Evolutionary conservation across 1,284 basidiomycete species (phyloP).

Genomic region (Rhodotorula sp.): DNA sequence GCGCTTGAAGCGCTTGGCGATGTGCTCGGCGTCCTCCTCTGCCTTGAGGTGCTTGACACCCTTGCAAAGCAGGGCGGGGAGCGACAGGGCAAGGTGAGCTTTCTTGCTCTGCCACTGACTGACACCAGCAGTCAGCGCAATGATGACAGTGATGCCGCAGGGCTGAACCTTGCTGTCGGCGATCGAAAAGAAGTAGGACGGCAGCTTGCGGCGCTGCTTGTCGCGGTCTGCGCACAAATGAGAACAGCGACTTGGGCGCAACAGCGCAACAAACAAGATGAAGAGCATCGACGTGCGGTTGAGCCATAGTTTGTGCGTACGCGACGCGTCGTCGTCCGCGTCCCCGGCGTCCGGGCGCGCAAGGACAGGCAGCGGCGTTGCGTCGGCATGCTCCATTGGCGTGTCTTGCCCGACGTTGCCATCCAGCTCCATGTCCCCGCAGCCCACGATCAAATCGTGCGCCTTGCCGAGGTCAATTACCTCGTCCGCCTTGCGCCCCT

Average conservation of each 20-base stretch:
- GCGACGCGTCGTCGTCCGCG: no score
- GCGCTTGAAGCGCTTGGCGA: constrained; percentile 37
- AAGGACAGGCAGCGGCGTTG: no score
- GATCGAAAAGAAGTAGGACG: constrained; percentile 31
- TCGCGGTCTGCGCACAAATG: constrained; percentile 12
- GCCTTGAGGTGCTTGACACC: constrained; percentile 23
- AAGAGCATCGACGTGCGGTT: constrained; percentile 12
- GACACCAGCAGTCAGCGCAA: constrained; percentile 42
- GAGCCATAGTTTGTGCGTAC: constrained; percentile 13
- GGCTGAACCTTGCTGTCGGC: constrained; percentile 40
- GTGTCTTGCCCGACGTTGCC: neutral
- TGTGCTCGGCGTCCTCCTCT: neutral
- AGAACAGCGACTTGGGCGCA: no score
- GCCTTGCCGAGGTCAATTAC: neutral
- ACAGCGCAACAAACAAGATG: no score
- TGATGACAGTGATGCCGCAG: constrained; percentile 39
- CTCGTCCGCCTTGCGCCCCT: no score
- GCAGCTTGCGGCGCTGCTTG: constrained; percentile 24
- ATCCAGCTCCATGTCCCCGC: neutral
- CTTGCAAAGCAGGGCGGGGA: constrained; percentile 44
- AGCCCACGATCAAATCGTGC: neutral
- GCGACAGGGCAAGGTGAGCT: constrained; percentile 38
- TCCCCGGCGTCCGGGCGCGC: neutral
- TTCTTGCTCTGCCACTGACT: constrained; percentile 44
- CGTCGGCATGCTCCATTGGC: neutral